A percentile compares a stretch with the other conserved stretches of the same genome.
Evolutionary conservation across 805 yeast genomes (phyloP).

Genomic region (Kodamaea jinghongensis): DNA sequence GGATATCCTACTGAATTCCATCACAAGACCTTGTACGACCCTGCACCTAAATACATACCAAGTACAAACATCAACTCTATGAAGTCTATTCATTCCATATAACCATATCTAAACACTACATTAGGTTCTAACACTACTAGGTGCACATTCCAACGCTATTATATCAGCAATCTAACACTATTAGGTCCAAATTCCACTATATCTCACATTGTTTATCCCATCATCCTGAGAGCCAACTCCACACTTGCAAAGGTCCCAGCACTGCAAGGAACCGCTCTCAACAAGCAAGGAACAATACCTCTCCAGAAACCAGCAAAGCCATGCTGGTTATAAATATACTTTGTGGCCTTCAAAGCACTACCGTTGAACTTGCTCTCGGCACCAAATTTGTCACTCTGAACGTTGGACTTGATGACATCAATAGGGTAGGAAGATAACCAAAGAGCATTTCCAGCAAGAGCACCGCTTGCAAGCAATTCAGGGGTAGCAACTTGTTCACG

Average conservation of each 20-base stretch:
- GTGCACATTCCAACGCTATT: no score
- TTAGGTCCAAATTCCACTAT: no score
- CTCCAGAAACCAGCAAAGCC: conserved; percentile 59
- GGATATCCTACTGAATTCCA: no score
- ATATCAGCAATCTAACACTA: no score
- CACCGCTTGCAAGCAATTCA: conserved; percentile 57
- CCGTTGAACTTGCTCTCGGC: conserved; percentile 43
- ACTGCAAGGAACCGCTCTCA: conserved; percentile 62
- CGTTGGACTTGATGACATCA: conserved; percentile 48
- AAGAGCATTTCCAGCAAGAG: conserved; percentile 64
- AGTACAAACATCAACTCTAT: no score
- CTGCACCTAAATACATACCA: no score
- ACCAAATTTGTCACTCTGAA: conserved; percentile 55
- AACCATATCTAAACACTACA: no score
- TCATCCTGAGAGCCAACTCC: conserved; percentile 58
- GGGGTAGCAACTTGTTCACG: conserved; percentile 53
- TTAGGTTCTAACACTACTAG: no score
- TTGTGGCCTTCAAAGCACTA: conserved; percentile 30
- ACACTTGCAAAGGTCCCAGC: conserved; percentile 80
- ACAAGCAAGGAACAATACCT: conserved; percentile 57
- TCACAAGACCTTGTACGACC: no score
- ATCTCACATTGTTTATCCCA: no score
- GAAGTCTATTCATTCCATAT: no score
- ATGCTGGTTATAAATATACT: conserved; percentile 37
- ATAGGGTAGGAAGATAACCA: conserved; percentile 58